These are phyloP conservation scores for Gastrolobium villosum DNA, from an alignment of 306 rosid species.

Conservation along the genomic window DNA sequence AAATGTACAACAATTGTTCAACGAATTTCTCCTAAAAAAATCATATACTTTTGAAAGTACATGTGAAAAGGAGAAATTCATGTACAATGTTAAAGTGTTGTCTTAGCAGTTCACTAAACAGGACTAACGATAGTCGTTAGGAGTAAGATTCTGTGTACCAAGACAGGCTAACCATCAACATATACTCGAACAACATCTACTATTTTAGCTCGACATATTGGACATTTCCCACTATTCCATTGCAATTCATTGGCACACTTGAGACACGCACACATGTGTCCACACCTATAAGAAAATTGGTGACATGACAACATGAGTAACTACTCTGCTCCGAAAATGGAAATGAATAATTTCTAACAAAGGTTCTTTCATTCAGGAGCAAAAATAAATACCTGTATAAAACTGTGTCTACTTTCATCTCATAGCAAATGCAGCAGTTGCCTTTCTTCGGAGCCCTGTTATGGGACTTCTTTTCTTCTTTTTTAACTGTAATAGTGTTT, in stretches of 20 bases:
- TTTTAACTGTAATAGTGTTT: constrained; percentile 55
- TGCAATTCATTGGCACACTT: constrained; percentile 91
- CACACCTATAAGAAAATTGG: constrained; percentile 63
- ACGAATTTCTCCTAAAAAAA: constrained; percentile 49
- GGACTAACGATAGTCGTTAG: constrained; percentile 46
- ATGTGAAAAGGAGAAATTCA: constrained; percentile 56
- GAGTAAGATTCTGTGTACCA: constrained; percentile 64
- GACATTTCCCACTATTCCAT: constrained; percentile 83
- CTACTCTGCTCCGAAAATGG: background rate
- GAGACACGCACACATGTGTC: constrained; percentile 93
- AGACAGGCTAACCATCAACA: constrained; percentile 51
- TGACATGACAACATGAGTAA: constrained; percentile 17
- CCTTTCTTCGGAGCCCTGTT: constrained; percentile 60
- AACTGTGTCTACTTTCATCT: constrained; percentile 74
- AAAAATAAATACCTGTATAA: constrained; percentile 74
- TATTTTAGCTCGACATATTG: constrained; percentile 81
- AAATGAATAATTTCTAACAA: constrained; percentile 8
- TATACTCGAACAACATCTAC: constrained; percentile 79
- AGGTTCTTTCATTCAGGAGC: constrained; percentile 26
- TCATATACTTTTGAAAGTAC: constrained; percentile 45
- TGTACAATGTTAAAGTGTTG: constrained; percentile 22
- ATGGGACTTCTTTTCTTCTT: constrained; percentile 49
- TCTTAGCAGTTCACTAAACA: constrained; percentile 38
- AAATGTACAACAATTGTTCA: constrained; percentile 46
- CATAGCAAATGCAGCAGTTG: constrained; percentile 79